A percentile compares a stretch with the other conserved stretches of the same genome.
Evolutionary conservation across 1,284 basidiomycete genomes (phyloP).

Genomic region (Naganishia sp.): DNA sequence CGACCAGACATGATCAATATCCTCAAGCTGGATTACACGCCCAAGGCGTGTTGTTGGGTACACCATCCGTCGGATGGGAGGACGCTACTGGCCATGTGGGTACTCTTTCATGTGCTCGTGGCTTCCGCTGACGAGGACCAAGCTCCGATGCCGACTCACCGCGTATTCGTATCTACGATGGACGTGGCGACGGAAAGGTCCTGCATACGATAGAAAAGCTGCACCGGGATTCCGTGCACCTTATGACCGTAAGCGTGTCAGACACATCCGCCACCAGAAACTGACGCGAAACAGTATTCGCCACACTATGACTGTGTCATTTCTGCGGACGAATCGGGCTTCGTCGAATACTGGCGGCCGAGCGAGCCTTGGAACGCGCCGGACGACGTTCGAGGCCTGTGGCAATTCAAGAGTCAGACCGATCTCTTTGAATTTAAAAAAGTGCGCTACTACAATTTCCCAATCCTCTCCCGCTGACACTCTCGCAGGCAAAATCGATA

Average conservation of each 20-base stretch:
- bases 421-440: conserved; percentile 99
- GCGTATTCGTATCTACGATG: conserved; percentile 86
- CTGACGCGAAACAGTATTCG: conserved; percentile 67
- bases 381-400: conserved; percentile 73
- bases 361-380: conserved; percentile 81
- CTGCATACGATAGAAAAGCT: conserved; percentile 72
- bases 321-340: conserved; percentile 91
- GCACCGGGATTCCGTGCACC: conserved; percentile 83
- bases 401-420: conserved; percentile 87
- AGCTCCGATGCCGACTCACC: conserved; percentile 78
- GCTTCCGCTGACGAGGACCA: neutral
- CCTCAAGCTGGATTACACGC: conserved; percentile 80
- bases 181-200: conserved; percentile 76
- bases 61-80: conserved; percentile 85
- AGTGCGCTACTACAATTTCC: conserved; percentile 55
- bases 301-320: conserved; percentile 86
- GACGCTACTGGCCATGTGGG: conserved; percentile 82
- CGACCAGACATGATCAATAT: conserved; percentile 97
- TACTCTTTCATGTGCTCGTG: conserved; percentile 26
- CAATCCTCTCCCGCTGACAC: neutral
- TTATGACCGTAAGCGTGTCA: conserved; percentile 72
- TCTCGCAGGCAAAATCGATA: conserved; percentile 78
- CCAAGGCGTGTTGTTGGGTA: conserved; percentile 89
- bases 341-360: conserved; percentile 96
- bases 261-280: neutral